Percentiles rank a stretch among this genome's conserved stretches.
phyloP scores from a whole-genome alignment of 805 yeast species.

The Saccharomycopsis sp. region DNA sequence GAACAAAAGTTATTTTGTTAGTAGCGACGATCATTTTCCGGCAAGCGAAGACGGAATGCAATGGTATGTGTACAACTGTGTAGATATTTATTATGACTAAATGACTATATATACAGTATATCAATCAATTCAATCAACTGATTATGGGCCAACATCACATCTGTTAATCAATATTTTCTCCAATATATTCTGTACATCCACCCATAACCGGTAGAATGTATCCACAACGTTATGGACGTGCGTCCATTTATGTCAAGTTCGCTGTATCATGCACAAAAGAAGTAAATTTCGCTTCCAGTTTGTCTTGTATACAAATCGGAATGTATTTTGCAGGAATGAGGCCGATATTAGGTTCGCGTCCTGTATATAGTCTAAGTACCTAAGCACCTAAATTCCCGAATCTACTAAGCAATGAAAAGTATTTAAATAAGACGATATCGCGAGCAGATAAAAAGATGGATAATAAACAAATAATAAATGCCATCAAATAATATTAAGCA shows the following conservation, averaged over 20 bases:
- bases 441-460: background rate
- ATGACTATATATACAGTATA: no score
- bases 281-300: background rate
- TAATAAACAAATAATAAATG: background rate
- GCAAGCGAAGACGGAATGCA: background rate
- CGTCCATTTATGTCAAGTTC: background rate
- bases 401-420: no score
- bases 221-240: background rate
- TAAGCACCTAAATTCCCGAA: background rate
- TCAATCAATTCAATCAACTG: no score
- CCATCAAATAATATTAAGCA: background rate
- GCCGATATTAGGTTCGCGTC: background rate
- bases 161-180: no score
- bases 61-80: no score
- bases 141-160: no score
- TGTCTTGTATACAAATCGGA: background rate
- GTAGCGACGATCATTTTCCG: background rate
- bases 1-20: background rate
- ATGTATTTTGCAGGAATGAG: background rate
- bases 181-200: no score
- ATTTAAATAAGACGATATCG: background rate
- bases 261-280: background rate
- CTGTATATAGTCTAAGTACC: background rate
- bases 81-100: no score
- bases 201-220: no score